phyloP scores from a whole-genome alignment of 2,329 filamentous ascomycete species.

The Fusarium chuoi region DNA sequence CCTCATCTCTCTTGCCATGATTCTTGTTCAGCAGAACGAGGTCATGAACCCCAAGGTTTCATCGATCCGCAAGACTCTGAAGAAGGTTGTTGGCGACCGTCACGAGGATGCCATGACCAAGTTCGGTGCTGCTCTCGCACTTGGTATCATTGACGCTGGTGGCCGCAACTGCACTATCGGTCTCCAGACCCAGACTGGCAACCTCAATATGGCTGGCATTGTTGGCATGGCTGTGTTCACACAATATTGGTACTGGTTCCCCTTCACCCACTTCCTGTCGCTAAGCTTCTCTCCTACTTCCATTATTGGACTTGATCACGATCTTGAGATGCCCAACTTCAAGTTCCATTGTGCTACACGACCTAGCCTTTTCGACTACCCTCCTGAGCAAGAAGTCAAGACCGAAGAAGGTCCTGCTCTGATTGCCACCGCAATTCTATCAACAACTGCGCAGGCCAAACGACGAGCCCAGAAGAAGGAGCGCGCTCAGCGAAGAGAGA shows the following conservation, averaged over 20 bases:
- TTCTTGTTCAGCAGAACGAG: slow-evolving; percentile 99
- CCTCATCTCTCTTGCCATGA: slow-evolving; percentile 94
- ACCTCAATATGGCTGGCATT: slow-evolving; percentile 98
- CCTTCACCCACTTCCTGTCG: slow-evolving; percentile 95
- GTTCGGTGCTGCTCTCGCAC: slow-evolving; percentile 91
- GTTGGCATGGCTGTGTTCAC: slow-evolving; percentile 98
- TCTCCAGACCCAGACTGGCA: slow-evolving; percentile 96
- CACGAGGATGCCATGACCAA: slow-evolving; percentile 99
- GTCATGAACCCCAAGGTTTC: slow-evolving; percentile 97
- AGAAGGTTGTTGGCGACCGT: slow-evolving; percentile 92
- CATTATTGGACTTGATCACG: slow-evolving; percentile 92
- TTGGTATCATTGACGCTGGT: slow-evolving; percentile 97
- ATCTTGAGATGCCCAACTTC: slow-evolving; percentile 92
- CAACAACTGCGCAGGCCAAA: slow-evolving; percentile 96
- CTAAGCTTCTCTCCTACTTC: slow-evolving; percentile 97
- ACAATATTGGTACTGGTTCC: slow-evolving; percentile 99
- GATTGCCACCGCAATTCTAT: slow-evolving; percentile 94
- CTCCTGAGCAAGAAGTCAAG: slow-evolving; percentile 95
- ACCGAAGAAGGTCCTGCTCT: slow-evolving; percentile 91
- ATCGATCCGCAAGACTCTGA: slow-evolving; percentile 88
- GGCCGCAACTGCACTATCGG: slow-evolving; percentile 98
- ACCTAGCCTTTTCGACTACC: slow-evolving; percentile 97
- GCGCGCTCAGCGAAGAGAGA: slow-evolving; percentile 86
- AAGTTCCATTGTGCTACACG: slow-evolving; percentile 96
- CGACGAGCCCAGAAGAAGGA: slow-evolving; percentile 95